These are phyloP conservation scores for Alternaria solani DNA, from an alignment of 2,329 filamentous ascomycete genomes.

Conservation along the genomic window DNA sequence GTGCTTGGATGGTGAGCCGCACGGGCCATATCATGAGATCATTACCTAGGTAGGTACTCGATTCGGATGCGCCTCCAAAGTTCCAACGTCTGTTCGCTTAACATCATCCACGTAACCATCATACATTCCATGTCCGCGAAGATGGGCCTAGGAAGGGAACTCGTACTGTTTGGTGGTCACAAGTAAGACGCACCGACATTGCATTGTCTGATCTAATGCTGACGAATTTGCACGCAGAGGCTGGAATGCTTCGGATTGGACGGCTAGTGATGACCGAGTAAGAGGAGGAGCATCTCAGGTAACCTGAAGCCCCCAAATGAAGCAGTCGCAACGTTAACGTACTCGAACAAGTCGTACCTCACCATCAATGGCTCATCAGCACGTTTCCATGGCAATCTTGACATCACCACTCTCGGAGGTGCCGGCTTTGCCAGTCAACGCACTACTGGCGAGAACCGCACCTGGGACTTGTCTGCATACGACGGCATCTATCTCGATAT, in stretches of 20 bases:
- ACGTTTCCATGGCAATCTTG: conserved; percentile 72
- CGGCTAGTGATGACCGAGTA: conserved; percentile 76
- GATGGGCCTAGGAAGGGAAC: conserved; percentile 32
- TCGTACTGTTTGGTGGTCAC: conserved; percentile 42
- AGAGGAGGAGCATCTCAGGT: conserved; percentile 73
- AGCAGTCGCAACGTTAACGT: background rate
- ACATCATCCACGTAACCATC: conserved; percentile 4
- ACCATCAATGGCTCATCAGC: conserved; percentile 52
- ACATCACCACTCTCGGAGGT: conserved; percentile 77
- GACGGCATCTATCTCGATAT: conserved; percentile 68
- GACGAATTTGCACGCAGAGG: conserved; percentile 51
- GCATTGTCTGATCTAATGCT: background rate
- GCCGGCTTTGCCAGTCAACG: conserved; percentile 85
- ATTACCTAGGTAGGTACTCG: background rate
- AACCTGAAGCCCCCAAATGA: conserved; percentile 10
- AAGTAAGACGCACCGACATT: conserved; percentile 26
- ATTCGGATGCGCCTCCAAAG: conserved; percentile 1
- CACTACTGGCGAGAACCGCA: conserved; percentile 64
- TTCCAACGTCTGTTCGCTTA: background rate
- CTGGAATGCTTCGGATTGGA: conserved; percentile 71
- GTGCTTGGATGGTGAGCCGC: background rate
- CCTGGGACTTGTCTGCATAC: conserved; percentile 71
- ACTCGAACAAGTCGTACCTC: conserved; percentile 55
- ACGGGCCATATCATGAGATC: conserved; percentile 19
- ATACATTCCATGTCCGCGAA: conserved; percentile 1